Evolutionary conservation across 768 basidiomycete species (phyloP).

Genomic region (Neoboletus subvelutipes): DNA sequence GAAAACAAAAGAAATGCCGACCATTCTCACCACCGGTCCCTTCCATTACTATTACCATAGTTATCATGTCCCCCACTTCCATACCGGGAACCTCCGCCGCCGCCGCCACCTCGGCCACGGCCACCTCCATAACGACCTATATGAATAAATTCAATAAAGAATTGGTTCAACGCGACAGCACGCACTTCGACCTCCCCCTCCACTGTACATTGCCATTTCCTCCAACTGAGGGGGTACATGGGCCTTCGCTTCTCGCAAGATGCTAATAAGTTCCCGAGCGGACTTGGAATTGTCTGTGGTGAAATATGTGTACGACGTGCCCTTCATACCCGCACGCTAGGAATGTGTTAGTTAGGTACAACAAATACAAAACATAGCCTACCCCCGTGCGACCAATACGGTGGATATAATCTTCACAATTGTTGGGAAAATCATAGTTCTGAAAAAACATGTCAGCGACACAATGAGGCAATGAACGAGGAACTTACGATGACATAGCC

Average conservation of each 20-base stretch:
- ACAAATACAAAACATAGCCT: conserved; percentile 27
- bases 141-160: neutral
- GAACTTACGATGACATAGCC: conserved; percentile 89
- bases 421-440: conserved; percentile 99
- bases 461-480: conserved; percentile 3
- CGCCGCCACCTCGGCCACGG: conserved; percentile 28
- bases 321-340: conserved; percentile 89
- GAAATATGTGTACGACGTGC: conserved; percentile 93
- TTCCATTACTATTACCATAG: conserved; percentile 23
- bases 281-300: conserved; percentile 95
- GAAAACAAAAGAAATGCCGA: conserved; percentile 4
- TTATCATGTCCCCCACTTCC: conserved; percentile 27
- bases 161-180: neutral
- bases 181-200: conserved; percentile 73
- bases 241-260: conserved; percentile 86
- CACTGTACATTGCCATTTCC: conserved; percentile 88
- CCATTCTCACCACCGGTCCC: conserved; percentile 24
- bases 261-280: conserved; percentile 86
- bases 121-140: conserved; percentile 63
- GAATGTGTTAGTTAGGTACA: conserved; percentile 17
- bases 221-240: conserved; percentile 84
- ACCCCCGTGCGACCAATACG: conserved; percentile 98
- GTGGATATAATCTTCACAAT: conserved; percentile 98
- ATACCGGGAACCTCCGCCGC: conserved; percentile 20
- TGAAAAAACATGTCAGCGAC: conserved; percentile 30